Evolutionary conservation across 2,329 filamentous ascomycete genomes (phyloP), one percentile per base, ranked within the genome.

Genomic region (Fusarium sacchari): DNA sequence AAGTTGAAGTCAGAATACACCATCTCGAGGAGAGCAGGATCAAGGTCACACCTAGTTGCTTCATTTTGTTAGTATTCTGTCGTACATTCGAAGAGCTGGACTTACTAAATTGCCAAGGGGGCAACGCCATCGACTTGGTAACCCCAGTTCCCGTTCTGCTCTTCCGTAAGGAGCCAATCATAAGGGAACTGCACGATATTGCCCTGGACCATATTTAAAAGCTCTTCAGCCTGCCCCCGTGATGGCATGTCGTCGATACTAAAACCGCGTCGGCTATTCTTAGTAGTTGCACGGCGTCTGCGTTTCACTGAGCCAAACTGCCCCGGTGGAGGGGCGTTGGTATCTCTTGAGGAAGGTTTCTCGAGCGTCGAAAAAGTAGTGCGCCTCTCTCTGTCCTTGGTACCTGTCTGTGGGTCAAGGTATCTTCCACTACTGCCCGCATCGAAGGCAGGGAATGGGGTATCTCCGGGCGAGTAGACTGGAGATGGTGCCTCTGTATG

Each of bases 71-170:
- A 83, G 82, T 39, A 62, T 20, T 13, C 22, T 47, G 30, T 18
- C 40, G 24, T 34, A 13, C n/a, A 44, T 37, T 17, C 34, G 18
- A 11, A 36, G 22, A 30, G 36, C 39, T 20, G 15, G 20, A 88
- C 93, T 91, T 87, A 94, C 93, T 99, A 99, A 79, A 99, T 98
- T 84, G 98, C 95, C 83, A 99, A 87, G 64, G 96, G 96, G 77
- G 96, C 97, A 80, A 99, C 92, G 82, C 97, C 93, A 82, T 99
- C 96, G 63, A 98, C 94, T 80, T 96, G 94, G 83, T 97, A 98
- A 71, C 98, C 89, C 96, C 96, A 99, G 80, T 98, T 97, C 64
- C 95, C 94, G 74, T 94, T 95, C 79, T 92, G 90, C 85, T 98
- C 96, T 84, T 98, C 96, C 63, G 92, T 93, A 77, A 93, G 89